Percentiles rank a stretch among this genome's conserved stretches.
phyloP scores from a whole-genome alignment of 1,284 basidiomycete genomes.

The Fomitopsis palustris region DNA sequence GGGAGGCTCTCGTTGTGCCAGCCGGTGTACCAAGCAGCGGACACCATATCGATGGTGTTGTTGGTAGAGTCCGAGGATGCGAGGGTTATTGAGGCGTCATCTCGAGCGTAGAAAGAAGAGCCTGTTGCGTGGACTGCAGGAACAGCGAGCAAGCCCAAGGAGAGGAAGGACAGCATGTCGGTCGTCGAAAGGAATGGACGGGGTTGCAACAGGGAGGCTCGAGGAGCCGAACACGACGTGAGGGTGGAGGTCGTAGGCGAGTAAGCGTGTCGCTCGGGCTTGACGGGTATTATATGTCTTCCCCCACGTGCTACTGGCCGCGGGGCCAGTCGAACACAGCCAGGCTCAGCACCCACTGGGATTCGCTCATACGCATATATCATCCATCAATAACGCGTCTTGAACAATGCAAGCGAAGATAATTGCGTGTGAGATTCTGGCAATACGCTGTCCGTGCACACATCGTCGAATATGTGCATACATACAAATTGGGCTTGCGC shows the following conservation, averaged over 20 bases:
- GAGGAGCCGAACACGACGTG: background rate
- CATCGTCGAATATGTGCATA: too few relatives aligned
- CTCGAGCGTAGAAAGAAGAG: slow-evolving; percentile 5
- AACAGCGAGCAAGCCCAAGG: slow-evolving; percentile 15
- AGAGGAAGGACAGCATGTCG: slow-evolving; percentile 19
- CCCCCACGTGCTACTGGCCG: background rate
- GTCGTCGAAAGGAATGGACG: slow-evolving; percentile 7
- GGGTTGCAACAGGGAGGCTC: slow-evolving; percentile 4
- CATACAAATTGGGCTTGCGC: too few relatives aligned
- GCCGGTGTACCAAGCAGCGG: slow-evolving; percentile 62
- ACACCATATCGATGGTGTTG: slow-evolving; percentile 31
- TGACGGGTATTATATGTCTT: background rate
- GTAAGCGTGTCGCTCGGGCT: background rate
- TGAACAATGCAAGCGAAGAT: too few relatives aligned
- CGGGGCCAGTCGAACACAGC: background rate
- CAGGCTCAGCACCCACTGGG: too few relatives aligned
- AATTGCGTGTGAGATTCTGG: too few relatives aligned
- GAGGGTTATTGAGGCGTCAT: slow-evolving; percentile 1
- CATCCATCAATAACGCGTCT: too few relatives aligned
- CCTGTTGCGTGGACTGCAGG: slow-evolving; percentile 13
- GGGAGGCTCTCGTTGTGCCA: slow-evolving; percentile 51
- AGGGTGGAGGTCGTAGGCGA: background rate
- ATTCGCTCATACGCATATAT: too few relatives aligned
- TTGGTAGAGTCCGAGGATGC: slow-evolving; percentile 13
- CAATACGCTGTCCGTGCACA: too few relatives aligned